These are phyloP conservation scores for Microascus cirrosus DNA, from an alignment of 2,329 filamentous ascomycete species.

Conservation along the genomic window DNA sequence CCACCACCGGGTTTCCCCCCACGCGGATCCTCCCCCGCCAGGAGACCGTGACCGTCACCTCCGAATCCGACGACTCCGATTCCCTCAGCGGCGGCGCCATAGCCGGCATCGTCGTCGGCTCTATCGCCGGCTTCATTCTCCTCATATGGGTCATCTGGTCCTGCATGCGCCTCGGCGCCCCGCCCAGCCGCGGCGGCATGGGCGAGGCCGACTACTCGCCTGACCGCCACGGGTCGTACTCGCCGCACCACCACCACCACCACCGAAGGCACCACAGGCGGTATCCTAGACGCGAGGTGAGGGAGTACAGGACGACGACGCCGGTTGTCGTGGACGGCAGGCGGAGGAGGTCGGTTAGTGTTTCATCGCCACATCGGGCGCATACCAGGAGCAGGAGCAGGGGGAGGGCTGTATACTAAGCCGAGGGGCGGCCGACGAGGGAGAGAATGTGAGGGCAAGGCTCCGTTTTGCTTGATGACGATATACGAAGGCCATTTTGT, in stretches of 20 bases:
- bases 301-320: background rate
- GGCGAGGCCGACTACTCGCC: background rate
- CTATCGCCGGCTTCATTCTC: conserved; percentile 31
- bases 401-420: background rate
- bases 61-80: background rate
- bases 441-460: background rate
- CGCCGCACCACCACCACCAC: background rate
- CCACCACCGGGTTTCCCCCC: background rate
- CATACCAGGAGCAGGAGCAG: background rate
- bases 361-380: background rate
- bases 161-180: conserved; percentile 27
- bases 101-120: conserved; percentile 38
- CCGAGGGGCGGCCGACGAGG: background rate
- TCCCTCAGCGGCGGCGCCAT: conserved; percentile 34
- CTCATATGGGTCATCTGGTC: conserved; percentile 35
- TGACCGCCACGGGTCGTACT: background rate
- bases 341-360: background rate
- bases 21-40: background rate
- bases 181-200: conserved; percentile 10
- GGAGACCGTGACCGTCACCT: background rate
- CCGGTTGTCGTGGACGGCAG: background rate
- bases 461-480: background rate
- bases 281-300: background rate
- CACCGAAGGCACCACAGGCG: background rate
- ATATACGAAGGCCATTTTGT: background rate